These are phyloP conservation scores for Microdochium bolleyi DNA, from an alignment of 2,329 filamentous ascomycete species.

Conservation along the genomic window DNA sequence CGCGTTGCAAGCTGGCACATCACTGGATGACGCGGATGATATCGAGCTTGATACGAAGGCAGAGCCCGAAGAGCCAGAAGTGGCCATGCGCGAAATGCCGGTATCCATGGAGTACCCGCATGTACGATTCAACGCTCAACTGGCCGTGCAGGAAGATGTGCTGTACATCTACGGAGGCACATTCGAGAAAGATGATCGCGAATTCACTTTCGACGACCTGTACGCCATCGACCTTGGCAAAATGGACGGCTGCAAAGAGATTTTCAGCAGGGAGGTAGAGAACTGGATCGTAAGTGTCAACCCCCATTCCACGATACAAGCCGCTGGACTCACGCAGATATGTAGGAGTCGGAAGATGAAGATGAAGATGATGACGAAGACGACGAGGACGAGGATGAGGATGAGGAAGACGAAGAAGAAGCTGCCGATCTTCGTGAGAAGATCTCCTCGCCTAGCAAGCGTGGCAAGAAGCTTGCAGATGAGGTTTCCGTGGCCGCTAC, in stretches of 20 bases:
- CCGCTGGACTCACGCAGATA: constrained; percentile 2
- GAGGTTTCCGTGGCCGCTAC: constrained; percentile 31
- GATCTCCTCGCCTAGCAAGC: constrained; percentile 42
- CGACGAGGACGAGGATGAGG: constrained; percentile 34
- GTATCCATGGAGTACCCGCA: constrained; percentile 81
- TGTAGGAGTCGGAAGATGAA: constrained; percentile 44
- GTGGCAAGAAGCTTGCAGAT: constrained; percentile 42
- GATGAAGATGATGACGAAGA: constrained; percentile 42
- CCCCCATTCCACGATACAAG: background rate
- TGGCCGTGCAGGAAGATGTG: constrained; percentile 86
- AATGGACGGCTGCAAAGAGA: constrained; percentile 85
- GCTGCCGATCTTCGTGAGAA: background rate
- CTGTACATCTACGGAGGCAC: constrained; percentile 94
- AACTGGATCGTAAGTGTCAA: constrained; percentile 67
- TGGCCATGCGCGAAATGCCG: constrained; percentile 52
- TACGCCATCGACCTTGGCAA: constrained; percentile 92
- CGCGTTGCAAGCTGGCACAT: constrained; percentile 69
- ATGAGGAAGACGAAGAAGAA: constrained; percentile 38
- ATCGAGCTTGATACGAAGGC: constrained; percentile 38
- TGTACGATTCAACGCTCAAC: constrained; percentile 79
- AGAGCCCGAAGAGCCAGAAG: constrained; percentile 45
- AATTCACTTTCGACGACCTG: constrained; percentile 93
- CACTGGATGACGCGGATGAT: constrained; percentile 42
- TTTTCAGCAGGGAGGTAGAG: constrained; percentile 75
- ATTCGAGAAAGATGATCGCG: constrained; percentile 87